Conservation (phyloP, 2,329 filamentous ascomycete genomes). For the Amauroascus niger region DNA sequence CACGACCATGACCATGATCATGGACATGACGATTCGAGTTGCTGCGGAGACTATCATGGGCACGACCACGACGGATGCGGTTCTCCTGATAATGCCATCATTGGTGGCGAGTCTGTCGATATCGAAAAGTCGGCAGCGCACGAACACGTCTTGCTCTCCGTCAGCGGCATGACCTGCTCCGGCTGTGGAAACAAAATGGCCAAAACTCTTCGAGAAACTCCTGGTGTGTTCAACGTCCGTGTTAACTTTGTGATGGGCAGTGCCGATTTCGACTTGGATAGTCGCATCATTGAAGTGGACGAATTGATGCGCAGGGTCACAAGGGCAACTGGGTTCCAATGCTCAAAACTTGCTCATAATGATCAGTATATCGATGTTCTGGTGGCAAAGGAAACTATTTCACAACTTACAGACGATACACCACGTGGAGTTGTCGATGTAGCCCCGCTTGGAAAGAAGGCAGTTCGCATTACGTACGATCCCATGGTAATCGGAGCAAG, state of each 20-base stretch:
- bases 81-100: neutral
- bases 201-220: constrained; percentile 15
- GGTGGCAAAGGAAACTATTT: neutral
- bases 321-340: constrained; percentile 18
- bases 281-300: constrained; percentile 23
- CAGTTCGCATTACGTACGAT: constrained; percentile 39
- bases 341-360: constrained; percentile 11
- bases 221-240: constrained; percentile 16
- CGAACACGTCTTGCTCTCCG: constrained; percentile 14
- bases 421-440: constrained; percentile 13
- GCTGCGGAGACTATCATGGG: constrained; percentile 2
- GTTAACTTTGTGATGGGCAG: constrained; percentile 19
- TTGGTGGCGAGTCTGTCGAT: constrained; percentile 4
- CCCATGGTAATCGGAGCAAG: constrained; percentile 40
- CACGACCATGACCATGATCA: constrained; percentile 9
- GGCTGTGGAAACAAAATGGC: constrained; percentile 19
- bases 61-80: neutral
- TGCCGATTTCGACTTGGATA: constrained; percentile 33
- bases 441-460: constrained; percentile 28
- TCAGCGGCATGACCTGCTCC: constrained; percentile 29
- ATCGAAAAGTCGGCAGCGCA: constrained; percentile 11
- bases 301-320: constrained; percentile 17
- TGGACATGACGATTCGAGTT: constrained; percentile 3
- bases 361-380: constrained; percentile 18
- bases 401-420: constrained; percentile 6